Evolutionary conservation across 192 early-diverging fungal genomes (phyloP), one percentile per base, ranked within the genome.

Genomic region (Spizellomyces punctatus): DNA sequence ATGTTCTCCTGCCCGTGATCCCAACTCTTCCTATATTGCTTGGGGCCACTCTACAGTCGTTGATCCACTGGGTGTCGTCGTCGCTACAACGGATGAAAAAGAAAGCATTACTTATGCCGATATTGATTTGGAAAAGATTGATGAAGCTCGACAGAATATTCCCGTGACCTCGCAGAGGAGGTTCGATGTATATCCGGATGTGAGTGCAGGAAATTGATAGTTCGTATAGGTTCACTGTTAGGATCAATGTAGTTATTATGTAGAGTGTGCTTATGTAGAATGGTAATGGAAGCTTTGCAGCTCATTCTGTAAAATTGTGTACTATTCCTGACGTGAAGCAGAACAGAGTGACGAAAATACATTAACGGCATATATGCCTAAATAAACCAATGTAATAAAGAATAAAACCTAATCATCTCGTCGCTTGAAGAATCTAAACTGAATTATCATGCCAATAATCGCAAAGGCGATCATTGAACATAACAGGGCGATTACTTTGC

Each of bases 41-140:
- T 99, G 92, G 91, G 97, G 97, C 22, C 94, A 99, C 78, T 96
- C 94, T 7, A 90, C 90, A 4, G 79, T 98, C 42, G 92, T 96
- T 8, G 90, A 92, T 77, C 95, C 97, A 58, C 88, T 81, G 76
- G 95, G 92, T 10, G 65, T 70, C 22, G 87, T 96, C 5, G 27
- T 94, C 22, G 91, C 88, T 5, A 94, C 89, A 9, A 86, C 83
- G 19, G 92, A 89, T 5, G 91, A 95, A 43, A 76, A 80, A 5
- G 91, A 95, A 62, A 87, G 76, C 46, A 95, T 93, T 58, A 88
- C 95, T 6, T 93, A 94, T 77, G 91, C 88, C 44, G 89, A 93
- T 27, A 76, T 94, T 52, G 92, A 95, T 71, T 69, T 86, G 48
- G 75, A 72, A 2, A 67, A 77, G 17, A 77, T 96, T 45, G 78